Conservation (phyloP, 106 monocot species). For the Dendrobium officinale region DNA sequence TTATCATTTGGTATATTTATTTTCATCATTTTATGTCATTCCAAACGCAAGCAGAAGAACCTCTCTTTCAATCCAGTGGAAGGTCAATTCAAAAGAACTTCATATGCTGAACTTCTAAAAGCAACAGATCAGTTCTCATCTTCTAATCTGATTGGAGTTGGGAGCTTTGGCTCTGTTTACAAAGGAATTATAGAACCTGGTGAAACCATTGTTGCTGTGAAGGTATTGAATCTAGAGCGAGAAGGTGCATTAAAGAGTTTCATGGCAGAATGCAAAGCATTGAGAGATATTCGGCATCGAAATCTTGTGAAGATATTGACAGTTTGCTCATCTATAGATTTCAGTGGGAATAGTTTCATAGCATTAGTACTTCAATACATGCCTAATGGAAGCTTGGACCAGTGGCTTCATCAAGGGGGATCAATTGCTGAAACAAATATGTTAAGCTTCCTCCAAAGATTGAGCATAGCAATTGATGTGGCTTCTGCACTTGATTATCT, state of each 20-base stretch:
- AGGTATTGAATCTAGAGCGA: constrained; percentile 10
- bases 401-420: constrained; percentile 10
- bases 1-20: background rate
- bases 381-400: constrained; percentile 10
- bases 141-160: constrained; percentile 11
- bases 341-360: constrained; percentile 5
- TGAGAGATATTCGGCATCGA: constrained; percentile 8
- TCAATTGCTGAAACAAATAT: background rate
- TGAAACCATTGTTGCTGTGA: constrained; percentile 7
- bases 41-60: background rate
- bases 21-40: background rate
- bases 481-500: constrained; percentile 24
- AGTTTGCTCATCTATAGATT: constrained; percentile 6
- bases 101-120: constrained; percentile 6
- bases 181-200: constrained; percentile 15
- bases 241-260: constrained; percentile 1
- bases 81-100: constrained; percentile 7
- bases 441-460: constrained; percentile 13
- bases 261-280: constrained; percentile 9
- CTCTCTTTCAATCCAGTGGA: background rate
- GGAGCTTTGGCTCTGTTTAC: constrained; percentile 7
- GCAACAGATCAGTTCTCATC: constrained; percentile 21
- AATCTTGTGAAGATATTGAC: constrained; percentile 15
- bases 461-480: constrained; percentile 19
- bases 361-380: constrained; percentile 6